Percentiles rank a stretch among this genome's conserved stretches.
phyloP scores from a whole-genome alignment of 2,329 filamentous ascomycete genomes.

The Colletotrichum lini region DNA sequence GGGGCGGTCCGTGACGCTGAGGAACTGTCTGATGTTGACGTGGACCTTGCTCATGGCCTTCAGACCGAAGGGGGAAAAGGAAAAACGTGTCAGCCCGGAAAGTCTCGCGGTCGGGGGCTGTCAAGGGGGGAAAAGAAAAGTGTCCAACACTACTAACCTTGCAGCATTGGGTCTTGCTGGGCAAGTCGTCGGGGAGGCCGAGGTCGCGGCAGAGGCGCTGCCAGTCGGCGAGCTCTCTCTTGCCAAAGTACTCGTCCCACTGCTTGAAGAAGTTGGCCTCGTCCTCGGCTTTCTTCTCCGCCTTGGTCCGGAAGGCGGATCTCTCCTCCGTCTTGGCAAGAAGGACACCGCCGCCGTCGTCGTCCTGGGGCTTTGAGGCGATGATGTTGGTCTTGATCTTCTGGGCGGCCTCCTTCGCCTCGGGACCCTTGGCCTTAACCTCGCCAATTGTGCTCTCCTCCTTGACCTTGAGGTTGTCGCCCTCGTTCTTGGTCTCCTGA shows the following conservation, averaged over 20 bases:
- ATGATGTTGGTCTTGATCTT: background rate
- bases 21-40: slow-evolving; percentile 66
- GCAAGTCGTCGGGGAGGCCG: slow-evolving; percentile 53
- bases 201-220: slow-evolving; percentile 61
- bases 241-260: slow-evolving; percentile 52
- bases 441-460: no score
- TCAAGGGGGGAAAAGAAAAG: background rate
- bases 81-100: background rate
- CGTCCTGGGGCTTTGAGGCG: background rate
- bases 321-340: no score
- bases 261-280: background rate
- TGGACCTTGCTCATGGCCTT: slow-evolving; percentile 59
- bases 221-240: slow-evolving; percentile 57
- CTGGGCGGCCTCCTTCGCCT: slow-evolving; percentile 1
- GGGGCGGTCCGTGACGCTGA: slow-evolving; percentile 52
- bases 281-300: background rate
- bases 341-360: background rate
- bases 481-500: background rate
- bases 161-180: slow-evolving; percentile 61
- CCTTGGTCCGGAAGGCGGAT: background rate
- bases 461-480: background rate
- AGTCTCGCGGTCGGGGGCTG: background rate
- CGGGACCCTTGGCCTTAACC: no score
- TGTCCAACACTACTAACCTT: slow-evolving; percentile 53
- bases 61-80: background rate